Evolutionary conservation across 2,329 filamentous ascomycete genomes (phyloP), one percentile per base, ranked within the genome.

Genomic region (Herpotrichia juniperi): DNA sequence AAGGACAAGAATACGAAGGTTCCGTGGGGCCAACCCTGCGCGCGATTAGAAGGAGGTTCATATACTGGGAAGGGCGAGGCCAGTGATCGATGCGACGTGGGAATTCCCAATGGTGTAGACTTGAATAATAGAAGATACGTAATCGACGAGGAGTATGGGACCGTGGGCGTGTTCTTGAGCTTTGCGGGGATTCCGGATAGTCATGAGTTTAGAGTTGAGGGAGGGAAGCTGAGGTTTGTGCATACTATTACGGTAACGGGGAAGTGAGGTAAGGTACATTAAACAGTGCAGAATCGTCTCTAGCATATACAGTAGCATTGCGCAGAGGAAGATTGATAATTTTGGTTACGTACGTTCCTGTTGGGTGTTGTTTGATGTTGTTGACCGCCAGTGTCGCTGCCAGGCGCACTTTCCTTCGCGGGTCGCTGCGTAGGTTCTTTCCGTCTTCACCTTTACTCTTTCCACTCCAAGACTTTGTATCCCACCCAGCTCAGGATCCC

Each of bases 91-190:
- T 54, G 51, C 28, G 26, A 50, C 30, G 34, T 54, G 12, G 49
- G 49, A 3, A 35, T 54, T 11, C 51, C 51, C 4, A 26, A 28
- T 14, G 26, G 28, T 21, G 42, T 50, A 3, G 26, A 34, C 14
- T 12, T 51, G 24, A 54, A 34, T 4, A 51, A 51, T 19, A 21
- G 48, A 14, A 8, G 48, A 11, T 51, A 51, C 42, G 48, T 51
- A 2, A 34, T 54, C 16, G 51, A 54, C 37, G 51, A 54, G 42
- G 48, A 40, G 16, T 34, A 34, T 25, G 51, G 51, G 10, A 54
- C 47, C 26, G 51, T 54, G 24, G 48, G 42, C n/a, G 34, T 54
- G 7, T 50, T 54, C n/a, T 26, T 52, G 26, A 35, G 50, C 16
- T 52, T 54, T 22, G 43, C 28, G 26, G 43, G 43, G 16, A 46